Percentiles rank a stretch among this genome's conserved stretches.
phyloP scores from a whole-genome alignment of 2,329 filamentous ascomycete species.

The Alternaria hordeiaustralica region DNA sequence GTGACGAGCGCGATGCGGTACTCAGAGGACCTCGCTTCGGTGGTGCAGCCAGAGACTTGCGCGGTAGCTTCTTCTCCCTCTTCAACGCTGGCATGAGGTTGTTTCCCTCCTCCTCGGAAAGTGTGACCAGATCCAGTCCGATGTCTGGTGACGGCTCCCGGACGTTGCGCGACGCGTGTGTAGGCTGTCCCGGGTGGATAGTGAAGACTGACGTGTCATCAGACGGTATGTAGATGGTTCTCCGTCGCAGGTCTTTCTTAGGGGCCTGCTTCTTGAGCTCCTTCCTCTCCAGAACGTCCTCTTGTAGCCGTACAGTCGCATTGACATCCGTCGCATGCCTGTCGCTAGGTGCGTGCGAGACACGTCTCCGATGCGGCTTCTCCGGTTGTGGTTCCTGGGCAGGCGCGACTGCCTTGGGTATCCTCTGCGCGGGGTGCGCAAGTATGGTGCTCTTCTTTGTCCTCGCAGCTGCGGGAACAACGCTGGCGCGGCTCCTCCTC shows the following conservation, averaged over 20 bases:
- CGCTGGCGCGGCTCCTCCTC: slow-evolving; percentile 35
- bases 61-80: slow-evolving; percentile 42
- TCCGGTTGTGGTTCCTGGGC: slow-evolving; percentile 28
- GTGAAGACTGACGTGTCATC: slow-evolving; percentile 60
- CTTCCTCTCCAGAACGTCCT: slow-evolving; percentile 37
- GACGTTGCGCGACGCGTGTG: slow-evolving; percentile 30
- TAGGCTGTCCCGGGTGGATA: slow-evolving; percentile 56
- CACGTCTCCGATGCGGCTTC: slow-evolving; percentile 43
- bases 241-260: slow-evolving; percentile 52
- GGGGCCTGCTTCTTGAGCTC: slow-evolving; percentile 40
- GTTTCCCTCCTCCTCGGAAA: slow-evolving; percentile 48
- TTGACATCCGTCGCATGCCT: slow-evolving; percentile 30
- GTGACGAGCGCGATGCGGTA: slow-evolving; percentile 46
- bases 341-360: slow-evolving; percentile 43
- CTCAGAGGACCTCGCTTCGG: slow-evolving; percentile 60
- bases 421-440: slow-evolving; percentile 47
- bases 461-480: slow-evolving; percentile 27
- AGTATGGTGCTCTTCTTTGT: slow-evolving; percentile 42
- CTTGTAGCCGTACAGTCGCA: slow-evolving; percentile 40
- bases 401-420: slow-evolving; percentile 31
- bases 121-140: slow-evolving; percentile 47
- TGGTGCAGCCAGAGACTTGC: slow-evolving; percentile 54
- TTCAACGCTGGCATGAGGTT: slow-evolving; percentile 39
- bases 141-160: slow-evolving; percentile 46
- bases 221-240: slow-evolving; percentile 59